Conservation (phyloP, 2,329 filamentous ascomycete species). For the Chaetomium globosum region DNA sequence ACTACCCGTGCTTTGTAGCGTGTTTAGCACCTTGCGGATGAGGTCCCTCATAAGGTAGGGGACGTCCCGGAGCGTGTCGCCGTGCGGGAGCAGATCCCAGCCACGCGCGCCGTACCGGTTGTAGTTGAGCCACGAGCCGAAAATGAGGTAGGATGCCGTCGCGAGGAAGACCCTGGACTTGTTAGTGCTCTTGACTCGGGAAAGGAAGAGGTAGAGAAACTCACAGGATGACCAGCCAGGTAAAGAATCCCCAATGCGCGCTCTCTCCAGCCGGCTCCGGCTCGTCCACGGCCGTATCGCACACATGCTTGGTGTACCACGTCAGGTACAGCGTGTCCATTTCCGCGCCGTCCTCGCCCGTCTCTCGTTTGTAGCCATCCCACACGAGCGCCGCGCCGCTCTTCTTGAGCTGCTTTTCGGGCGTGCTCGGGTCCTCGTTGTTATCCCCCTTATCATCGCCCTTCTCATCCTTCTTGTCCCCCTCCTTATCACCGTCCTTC, state of each 20-base stretch:
- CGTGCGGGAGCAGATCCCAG: constrained; percentile 92
- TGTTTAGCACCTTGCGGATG: constrained; percentile 75
- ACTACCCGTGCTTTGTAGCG: constrained; percentile 78
- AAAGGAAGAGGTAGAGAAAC: constrained; percentile 42
- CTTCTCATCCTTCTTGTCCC: constrained; percentile 38
- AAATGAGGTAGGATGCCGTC: constrained; percentile 89
- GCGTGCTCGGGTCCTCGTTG: constrained; percentile 44
- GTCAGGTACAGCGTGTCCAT: constrained; percentile 66
- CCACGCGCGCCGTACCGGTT: constrained; percentile 92
- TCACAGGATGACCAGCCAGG: constrained; percentile 93
- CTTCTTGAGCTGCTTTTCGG: constrained; percentile 58
- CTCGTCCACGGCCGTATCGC: constrained; percentile 57
- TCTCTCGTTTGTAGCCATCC: constrained; percentile 74
- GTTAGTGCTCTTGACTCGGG: not conserved
- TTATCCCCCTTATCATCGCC: constrained; percentile 48
- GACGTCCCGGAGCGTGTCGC: constrained; percentile 86
- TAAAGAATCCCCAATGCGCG: constrained; percentile 89
- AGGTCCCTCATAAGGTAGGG: constrained; percentile 93
- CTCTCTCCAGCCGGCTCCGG: constrained; percentile 45
- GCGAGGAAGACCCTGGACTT: constrained; percentile 73
- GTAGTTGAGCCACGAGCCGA: constrained; percentile 98
- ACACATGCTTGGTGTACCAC: constrained; percentile 88
- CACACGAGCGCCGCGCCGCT: constrained; percentile 70
- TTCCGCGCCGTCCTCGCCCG: constrained; percentile 55
- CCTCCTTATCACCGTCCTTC: not conserved